Percentiles rank a stretch among this genome's conserved stretches.
phyloP scores from a whole-genome alignment of 1,139 yeast species.

The Yamadazyma conglobata region DNA sequence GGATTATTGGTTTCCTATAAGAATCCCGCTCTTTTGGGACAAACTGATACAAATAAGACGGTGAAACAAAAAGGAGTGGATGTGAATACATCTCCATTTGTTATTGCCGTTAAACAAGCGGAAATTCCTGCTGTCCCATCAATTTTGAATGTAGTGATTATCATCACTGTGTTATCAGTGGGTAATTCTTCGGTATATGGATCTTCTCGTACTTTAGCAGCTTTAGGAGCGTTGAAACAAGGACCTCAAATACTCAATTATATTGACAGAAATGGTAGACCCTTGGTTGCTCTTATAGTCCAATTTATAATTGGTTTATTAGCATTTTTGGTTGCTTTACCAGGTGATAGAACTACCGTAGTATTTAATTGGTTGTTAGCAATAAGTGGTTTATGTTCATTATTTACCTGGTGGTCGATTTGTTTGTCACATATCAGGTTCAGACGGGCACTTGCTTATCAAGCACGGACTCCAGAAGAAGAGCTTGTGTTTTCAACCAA shows the following conservation, averaged over 20 bases:
- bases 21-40: slow-evolving; percentile 17
- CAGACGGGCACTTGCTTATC: slow-evolving; percentile 24
- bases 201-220: slow-evolving; percentile 33
- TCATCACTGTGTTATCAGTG: slow-evolving; percentile 31
- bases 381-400: slow-evolving; percentile 39
- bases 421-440: slow-evolving; percentile 31
- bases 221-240: slow-evolving; percentile 33
- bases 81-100: slow-evolving; percentile 39
- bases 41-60: slow-evolving; percentile 13
- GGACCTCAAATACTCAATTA: slow-evolving; percentile 30
- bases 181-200: slow-evolving; percentile 37
- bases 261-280: slow-evolving; percentile 34
- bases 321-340: slow-evolving; percentile 31
- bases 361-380: slow-evolving; percentile 43
- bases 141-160: slow-evolving; percentile 30
- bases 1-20: slow-evolving; percentile 32
- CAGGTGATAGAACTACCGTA: slow-evolving; percentile 18
- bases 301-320: slow-evolving; percentile 42
- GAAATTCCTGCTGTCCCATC: slow-evolving; percentile 31
- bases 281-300: slow-evolving; percentile 31
- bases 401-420: slow-evolving; percentile 38
- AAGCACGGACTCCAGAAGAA: slow-evolving; percentile 28
- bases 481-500: slow-evolving; percentile 27
- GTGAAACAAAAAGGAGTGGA: slow-evolving; percentile 25
- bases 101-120: slow-evolving; percentile 34